These are phyloP conservation scores for Candida andamanensis DNA, from an alignment of 805 yeast species.

Conservation along the genomic window DNA sequence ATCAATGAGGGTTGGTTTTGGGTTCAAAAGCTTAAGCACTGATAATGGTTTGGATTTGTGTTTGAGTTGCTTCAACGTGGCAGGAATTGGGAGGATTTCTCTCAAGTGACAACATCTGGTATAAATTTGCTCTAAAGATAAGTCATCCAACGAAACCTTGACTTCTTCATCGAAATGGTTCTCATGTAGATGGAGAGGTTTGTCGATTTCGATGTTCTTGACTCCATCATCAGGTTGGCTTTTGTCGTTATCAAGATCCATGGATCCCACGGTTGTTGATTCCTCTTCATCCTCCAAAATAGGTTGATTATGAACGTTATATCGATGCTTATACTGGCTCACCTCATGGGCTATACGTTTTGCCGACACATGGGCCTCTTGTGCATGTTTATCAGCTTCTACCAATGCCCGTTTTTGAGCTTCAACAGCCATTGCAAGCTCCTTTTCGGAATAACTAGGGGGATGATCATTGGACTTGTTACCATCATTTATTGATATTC, in stretches of 20 bases:
- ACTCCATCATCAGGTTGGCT: background rate
- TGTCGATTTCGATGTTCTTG: constrained; percentile 51
- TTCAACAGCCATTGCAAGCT: constrained; percentile 53
- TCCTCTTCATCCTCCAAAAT: constrained; percentile 14
- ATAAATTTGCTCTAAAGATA: constrained; percentile 46
- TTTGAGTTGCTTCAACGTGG: constrained; percentile 58
- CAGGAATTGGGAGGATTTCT: constrained; percentile 89
- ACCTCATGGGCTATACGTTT: constrained; percentile 67
- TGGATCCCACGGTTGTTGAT: constrained; percentile 13
- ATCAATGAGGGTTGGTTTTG: constrained; percentile 55
- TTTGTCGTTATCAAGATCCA: constrained; percentile 5
- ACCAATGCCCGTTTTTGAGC: constrained; percentile 48
- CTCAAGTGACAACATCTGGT: constrained; percentile 91
- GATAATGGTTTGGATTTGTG: constrained; percentile 47
- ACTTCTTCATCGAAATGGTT: constrained; percentile 37
- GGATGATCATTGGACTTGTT: constrained; percentile 22
- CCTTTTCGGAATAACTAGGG: constrained; percentile 37
- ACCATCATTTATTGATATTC: constrained; percentile 48
- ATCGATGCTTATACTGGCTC: constrained; percentile 31
- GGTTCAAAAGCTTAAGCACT: constrained; percentile 51
- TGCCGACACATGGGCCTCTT: constrained; percentile 72
- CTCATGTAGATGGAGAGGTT: constrained; percentile 62
- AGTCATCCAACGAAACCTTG: constrained; percentile 15
- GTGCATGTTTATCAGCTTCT: constrained; percentile 68
- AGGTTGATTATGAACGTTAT: constrained; percentile 2